Conservation (phyloP, 2,329 filamentous ascomycete species). For the Diaporthe longicolla region DNA sequence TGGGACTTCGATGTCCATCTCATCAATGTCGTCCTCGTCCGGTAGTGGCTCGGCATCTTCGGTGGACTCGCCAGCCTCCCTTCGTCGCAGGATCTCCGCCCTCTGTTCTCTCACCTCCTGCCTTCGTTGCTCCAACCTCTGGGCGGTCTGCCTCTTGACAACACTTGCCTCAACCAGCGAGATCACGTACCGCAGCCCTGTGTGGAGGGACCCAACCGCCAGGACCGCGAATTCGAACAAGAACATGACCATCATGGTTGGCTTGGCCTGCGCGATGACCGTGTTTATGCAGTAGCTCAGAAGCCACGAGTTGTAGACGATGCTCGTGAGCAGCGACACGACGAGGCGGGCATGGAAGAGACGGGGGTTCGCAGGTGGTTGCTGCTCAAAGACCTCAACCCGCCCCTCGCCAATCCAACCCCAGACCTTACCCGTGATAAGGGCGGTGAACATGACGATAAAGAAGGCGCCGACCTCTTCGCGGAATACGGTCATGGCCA, state of each 20-base stretch:
- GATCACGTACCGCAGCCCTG: constrained; percentile 82
- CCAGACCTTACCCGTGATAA: constrained; percentile 97
- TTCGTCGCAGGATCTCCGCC: constrained; percentile 64
- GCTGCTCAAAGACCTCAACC: constrained; percentile 94
- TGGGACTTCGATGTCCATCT: constrained; percentile 94
- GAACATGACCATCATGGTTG: constrained; percentile 99
- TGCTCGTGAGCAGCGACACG: constrained; percentile 82
- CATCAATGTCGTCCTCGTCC: constrained; percentile 81
- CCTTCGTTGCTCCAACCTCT: constrained; percentile 77
- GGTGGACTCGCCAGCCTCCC: constrained; percentile 61
- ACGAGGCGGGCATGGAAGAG: constrained; percentile 89
- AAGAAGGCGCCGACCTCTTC: constrained; percentile 97
- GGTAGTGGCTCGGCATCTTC: constrained; percentile 66
- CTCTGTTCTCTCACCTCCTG: constrained; percentile 75
- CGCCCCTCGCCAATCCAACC: constrained; percentile 97
- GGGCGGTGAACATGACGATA: constrained; percentile 92
- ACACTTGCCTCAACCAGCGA: constrained; percentile 84
- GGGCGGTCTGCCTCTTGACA: constrained; percentile 79
- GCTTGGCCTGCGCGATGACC: constrained; percentile 88
- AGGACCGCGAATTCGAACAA: constrained; percentile 96
- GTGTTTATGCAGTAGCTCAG: constrained; percentile 85
- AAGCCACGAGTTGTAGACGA: constrained; percentile 84
- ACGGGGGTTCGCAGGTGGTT: constrained; percentile 88
- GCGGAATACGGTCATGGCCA: constrained; percentile 98
- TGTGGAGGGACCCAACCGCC: constrained; percentile 84